phyloP scores from a whole-genome alignment of 441 rosid genomes.

The Melastoma candidum region DNA sequence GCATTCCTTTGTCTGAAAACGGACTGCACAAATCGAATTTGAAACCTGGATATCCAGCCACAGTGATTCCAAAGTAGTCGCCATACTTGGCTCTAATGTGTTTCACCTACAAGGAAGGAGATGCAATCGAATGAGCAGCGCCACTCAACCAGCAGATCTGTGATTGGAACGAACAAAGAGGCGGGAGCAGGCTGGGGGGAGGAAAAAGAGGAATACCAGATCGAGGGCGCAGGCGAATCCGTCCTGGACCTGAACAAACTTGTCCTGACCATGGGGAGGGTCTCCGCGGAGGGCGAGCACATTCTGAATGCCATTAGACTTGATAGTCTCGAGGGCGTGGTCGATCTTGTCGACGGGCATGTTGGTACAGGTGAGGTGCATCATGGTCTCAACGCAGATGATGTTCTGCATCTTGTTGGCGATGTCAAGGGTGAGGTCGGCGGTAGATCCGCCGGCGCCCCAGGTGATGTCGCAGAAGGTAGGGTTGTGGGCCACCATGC shows the following conservation, averaged over 20 bases:
- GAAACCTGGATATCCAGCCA: conserved; percentile 96
- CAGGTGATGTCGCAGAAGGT: conserved; percentile 96
- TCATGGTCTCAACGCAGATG: conserved; percentile 96
- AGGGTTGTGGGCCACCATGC: conserved; percentile 82
- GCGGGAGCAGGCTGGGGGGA: neutral
- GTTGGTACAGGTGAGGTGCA: conserved; percentile 97
- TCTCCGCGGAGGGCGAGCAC: conserved; percentile 96
- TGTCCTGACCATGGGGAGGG: conserved; percentile 96
- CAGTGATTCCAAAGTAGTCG: conserved; percentile 90
- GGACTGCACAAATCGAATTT: neutral
- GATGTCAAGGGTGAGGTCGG: conserved; percentile 84
- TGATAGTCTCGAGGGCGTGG: conserved; percentile 66
- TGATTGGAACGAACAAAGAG: neutral
- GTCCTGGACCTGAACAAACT: conserved; percentile 85
- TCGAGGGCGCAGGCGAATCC: conserved; percentile 97
- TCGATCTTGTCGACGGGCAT: conserved; percentile 96
- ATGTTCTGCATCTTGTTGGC: conserved; percentile 94
- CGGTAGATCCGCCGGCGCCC: conserved; percentile 99
- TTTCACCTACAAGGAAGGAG: conserved; percentile 35
- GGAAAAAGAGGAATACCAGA: conserved; percentile 29
- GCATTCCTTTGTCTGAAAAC: neutral
- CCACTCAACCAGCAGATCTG: neutral
- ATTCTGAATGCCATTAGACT: conserved; percentile 90
- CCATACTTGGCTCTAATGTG: conserved; percentile 68
- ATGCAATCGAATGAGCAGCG: neutral